These are phyloP conservation scores for Apium graveolens DNA, from an alignment of 129 eudicot genomes.

Conservation along the genomic window DNA sequence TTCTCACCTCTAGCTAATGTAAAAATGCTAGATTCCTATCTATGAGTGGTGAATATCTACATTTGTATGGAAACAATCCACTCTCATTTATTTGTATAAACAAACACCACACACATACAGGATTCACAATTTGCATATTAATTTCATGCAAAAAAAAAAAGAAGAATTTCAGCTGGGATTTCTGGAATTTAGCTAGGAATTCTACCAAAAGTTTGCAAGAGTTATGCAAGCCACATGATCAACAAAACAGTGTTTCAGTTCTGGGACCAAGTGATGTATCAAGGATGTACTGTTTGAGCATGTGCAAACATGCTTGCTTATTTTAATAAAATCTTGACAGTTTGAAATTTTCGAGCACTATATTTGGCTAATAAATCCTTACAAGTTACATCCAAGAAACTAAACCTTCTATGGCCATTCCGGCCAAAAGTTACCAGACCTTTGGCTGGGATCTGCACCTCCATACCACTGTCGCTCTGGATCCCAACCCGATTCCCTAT, in stretches of 20 bases:
- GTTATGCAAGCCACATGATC: too few relatives aligned
- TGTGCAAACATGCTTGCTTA: conserved; percentile 1
- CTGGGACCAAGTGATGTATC: background rate
- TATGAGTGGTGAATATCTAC: background rate
- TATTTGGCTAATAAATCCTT: conserved; percentile 10
- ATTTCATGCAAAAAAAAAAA: too few relatives aligned
- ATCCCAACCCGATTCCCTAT: conserved; percentile 13
- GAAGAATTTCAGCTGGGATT: too few relatives aligned
- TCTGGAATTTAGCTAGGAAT: too few relatives aligned
- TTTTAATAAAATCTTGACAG: background rate
- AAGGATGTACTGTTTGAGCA: conserved; percentile 7
- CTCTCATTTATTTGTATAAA: background rate
- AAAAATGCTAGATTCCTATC: background rate
- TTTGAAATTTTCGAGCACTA: conserved; percentile 8
- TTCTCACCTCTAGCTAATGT: background rate
- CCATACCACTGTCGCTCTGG: conserved; percentile 15
- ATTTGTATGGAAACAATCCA: background rate
- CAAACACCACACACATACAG: too few relatives aligned
- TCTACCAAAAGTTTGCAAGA: too few relatives aligned
- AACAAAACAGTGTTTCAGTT: too few relatives aligned
- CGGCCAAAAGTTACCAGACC: conserved; percentile 9
- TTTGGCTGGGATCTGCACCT: conserved; percentile 19
- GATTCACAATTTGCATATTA: too few relatives aligned
- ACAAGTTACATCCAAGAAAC: background rate
- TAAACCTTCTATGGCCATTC: conserved; percentile 25